Percentiles rank a stretch among this genome's conserved stretches.
Conservation (phyloP, 345 rosid species). For the Cardiospermum halicacabum region DNA sequence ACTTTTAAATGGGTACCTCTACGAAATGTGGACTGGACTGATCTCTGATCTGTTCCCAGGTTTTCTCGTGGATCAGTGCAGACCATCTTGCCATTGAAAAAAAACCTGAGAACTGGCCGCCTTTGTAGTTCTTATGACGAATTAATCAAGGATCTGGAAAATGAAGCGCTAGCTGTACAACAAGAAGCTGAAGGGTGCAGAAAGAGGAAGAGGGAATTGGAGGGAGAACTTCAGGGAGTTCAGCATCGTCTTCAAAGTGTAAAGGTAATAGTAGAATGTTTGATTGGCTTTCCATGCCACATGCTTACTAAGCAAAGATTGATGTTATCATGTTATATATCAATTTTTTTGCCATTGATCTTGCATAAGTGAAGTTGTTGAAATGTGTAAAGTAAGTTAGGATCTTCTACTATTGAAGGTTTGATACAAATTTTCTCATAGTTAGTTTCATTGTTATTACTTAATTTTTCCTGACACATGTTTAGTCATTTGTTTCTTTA, state of each 20-base stretch:
- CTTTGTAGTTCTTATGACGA: conserved; percentile 83
- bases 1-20: not conserved
- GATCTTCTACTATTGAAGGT: not conserved
- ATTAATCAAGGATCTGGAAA: conserved; percentile 63
- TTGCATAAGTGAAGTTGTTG: too few species aligned
- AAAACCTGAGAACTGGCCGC: conserved; percentile 48
- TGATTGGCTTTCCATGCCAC: not conserved
- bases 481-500: conserved; percentile 6
- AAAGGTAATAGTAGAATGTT: conserved; percentile 43
- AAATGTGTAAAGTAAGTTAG: not conserved
- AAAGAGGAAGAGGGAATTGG: conserved; percentile 54
- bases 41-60: conserved; percentile 38
- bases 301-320: not conserved
- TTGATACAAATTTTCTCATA: not conserved
- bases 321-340: not conserved
- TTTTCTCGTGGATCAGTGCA: conserved; percentile 82
- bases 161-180: conserved; percentile 26
- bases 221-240: conserved; percentile 44
- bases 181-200: conserved; percentile 43
- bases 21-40: not conserved
- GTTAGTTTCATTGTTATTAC: not conserved
- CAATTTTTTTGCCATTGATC: not conserved
- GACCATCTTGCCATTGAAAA: conserved; percentile 69
- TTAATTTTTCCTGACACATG: not conserved
- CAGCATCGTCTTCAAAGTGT: conserved; percentile 27